A percentile compares a stretch with the other conserved stretches of the same genome.
phyloP scores from a whole-genome alignment of 1,139 yeast species.

The Candida pseudocylindracea region DNA sequence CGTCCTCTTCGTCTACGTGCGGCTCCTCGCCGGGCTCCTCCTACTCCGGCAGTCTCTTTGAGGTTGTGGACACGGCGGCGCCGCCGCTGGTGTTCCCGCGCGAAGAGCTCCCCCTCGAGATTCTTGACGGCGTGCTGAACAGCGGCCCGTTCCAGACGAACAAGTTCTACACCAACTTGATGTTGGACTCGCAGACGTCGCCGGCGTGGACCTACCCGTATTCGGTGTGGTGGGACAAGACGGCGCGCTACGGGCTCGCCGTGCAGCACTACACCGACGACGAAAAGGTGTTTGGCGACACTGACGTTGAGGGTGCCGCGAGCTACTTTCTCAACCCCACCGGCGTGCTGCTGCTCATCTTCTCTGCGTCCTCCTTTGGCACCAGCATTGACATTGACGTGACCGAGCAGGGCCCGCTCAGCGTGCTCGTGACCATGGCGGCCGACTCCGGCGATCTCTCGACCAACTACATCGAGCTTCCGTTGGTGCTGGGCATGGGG shows the following conservation, averaged over 20 bases:
- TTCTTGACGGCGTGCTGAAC: constrained; percentile 21
- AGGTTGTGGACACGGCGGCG: neutral
- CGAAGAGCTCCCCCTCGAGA: constrained; percentile 15
- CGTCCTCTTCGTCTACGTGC: neutral
- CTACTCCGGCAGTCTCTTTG: neutral
- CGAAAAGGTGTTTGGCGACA: constrained; percentile 40
- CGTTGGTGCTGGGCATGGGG: constrained; percentile 61
- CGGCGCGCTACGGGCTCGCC: constrained; percentile 33
- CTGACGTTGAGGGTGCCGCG: constrained; percentile 2
- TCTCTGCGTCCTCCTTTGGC: constrained; percentile 30
- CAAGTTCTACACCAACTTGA: constrained; percentile 63
- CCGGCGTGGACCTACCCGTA: constrained; percentile 72
- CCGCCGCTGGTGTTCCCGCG: neutral
- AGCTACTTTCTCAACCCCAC: constrained; percentile 33
- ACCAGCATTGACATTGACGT: constrained; percentile 15
- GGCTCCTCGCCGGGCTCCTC: neutral
- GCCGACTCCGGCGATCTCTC: constrained; percentile 5
- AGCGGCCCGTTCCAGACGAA: constrained; percentile 51
- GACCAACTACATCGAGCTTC: constrained; percentile 11
- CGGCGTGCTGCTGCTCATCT: constrained; percentile 24
- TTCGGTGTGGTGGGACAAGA: constrained; percentile 35
- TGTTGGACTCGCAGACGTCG: constrained; percentile 39
- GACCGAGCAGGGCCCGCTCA: constrained; percentile 28
- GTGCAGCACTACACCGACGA: constrained; percentile 37
- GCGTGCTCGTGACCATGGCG: constrained; percentile 27